Percentiles rank a stretch among this genome's conserved stretches.
Evolutionary conservation across 345 rosid genomes (phyloP).

Genomic region (Aurinia saxatilis): DNA sequence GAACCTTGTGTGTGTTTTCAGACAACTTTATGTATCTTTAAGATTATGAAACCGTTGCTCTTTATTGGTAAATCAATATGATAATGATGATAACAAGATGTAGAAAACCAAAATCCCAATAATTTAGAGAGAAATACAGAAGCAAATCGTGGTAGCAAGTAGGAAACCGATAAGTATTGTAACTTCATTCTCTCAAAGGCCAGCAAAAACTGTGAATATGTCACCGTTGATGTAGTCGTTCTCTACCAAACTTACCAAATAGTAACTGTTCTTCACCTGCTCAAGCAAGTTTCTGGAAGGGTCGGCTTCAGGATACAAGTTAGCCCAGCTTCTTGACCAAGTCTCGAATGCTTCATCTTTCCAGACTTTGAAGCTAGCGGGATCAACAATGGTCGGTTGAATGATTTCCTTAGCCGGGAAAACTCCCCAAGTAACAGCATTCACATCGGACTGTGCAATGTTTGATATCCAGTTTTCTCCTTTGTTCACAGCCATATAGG

Average conservation of each 20-base stretch:
- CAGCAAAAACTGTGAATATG: slow-evolving; percentile 54
- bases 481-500: slow-evolving; percentile 63
- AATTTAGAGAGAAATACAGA: background rate
- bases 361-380: slow-evolving; percentile 73
- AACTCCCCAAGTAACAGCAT: slow-evolving; percentile 92
- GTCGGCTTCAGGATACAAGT: slow-evolving; percentile 55
- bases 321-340: slow-evolving; percentile 84
- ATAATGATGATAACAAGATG: background rate
- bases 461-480: slow-evolving; percentile 52
- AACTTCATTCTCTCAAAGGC: slow-evolving; percentile 32
- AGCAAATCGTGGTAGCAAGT: slow-evolving; percentile 13
- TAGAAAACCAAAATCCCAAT: slow-evolving; percentile 11
- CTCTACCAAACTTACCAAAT: slow-evolving; percentile 83
- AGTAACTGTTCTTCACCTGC: slow-evolving; percentile 51
- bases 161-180: background rate
- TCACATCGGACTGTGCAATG: slow-evolving; percentile 38
- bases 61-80: slow-evolving; percentile 11
- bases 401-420: slow-evolving; percentile 79
- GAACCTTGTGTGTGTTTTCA: background rate
- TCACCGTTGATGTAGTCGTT: slow-evolving; percentile 65
- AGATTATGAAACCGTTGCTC: slow-evolving; percentile 17
- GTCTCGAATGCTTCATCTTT: slow-evolving; percentile 91
- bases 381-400: slow-evolving; percentile 89
- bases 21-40: background rate
- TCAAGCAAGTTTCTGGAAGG: slow-evolving; percentile 51